Base-by-base conservation (phyloP, 345 rosid genomes). In the Linum usitatissimum region DNA sequence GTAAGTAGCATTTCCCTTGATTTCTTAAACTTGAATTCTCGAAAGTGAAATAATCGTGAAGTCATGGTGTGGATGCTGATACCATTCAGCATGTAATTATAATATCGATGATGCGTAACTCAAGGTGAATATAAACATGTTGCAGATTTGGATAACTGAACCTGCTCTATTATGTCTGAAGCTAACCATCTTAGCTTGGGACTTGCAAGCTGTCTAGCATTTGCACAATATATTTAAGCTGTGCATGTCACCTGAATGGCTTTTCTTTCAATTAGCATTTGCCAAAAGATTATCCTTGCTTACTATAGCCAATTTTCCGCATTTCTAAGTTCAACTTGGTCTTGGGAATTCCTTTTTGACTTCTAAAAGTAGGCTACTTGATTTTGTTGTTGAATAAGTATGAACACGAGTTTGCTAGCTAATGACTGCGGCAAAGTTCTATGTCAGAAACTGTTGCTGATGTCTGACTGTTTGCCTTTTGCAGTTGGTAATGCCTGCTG, bases 401-500 rank as follows among this genome's bases (percentile, higher is more conserved):
- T 34, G 8, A 23, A 23, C 28, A 23, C 2, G 28, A 23, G 28
- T 23, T n/a, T 31, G 6, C 36, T 34, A 7, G 38, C 38, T 34
- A 34, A 34, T 34, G 38, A 34, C 38, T 34, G 15, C 10, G 59
- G 8, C 59, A 19, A 4, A 18, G 8, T 19, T 45, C 51, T 7
- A 45, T 45, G 1, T 45, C 51, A 45, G 14, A 45, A 45, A 15
- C 61, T 59, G n/a, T 34, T 9, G 59, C 55, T 66, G 20, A 63
- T 34, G 39, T 9, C 12, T 14, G 12, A 4, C 48, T 61, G 28
- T 64, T 64, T 73, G 38, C 20, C 67, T 55, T 71, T 59, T 85
- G 81, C 94, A 93, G 99, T 78, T 73, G 71, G 55, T 66, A 23
- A 68, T 82, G 73, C 97, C 80, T 10, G 72, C 78, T 69, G 81